Percentiles rank a stretch among this genome's conserved stretches.
Evolutionary conservation across 495 filamentous ascomycete genomes (phyloP).

Genomic region (Aspergillus carlsbadensis): DNA sequence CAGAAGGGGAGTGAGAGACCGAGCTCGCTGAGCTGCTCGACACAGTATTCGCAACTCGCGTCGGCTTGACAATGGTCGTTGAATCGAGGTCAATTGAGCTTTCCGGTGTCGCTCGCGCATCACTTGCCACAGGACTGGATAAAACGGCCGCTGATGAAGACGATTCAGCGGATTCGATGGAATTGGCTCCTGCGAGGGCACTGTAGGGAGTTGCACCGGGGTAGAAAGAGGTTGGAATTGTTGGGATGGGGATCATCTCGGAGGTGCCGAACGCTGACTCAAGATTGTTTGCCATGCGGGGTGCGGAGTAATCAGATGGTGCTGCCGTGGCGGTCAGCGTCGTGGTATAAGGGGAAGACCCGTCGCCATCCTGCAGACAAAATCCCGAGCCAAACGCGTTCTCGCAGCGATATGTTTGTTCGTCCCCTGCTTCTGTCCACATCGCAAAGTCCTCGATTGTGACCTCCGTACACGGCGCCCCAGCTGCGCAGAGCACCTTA

Average conservation of each 20-base stretch:
- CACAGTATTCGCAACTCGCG: neutral
- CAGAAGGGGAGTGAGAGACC: neutral
- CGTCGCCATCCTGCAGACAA: conserved; percentile 37
- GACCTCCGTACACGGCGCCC: conserved; percentile 52
- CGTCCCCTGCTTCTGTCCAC: conserved; percentile 54
- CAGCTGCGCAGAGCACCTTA: conserved; percentile 44
- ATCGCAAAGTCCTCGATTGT: conserved; percentile 55
- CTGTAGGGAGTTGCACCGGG: conserved; percentile 45
- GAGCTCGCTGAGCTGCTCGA: neutral
- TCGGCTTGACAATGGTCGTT: neutral
- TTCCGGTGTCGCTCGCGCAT: too few species aligned
- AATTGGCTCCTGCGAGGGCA: conserved; percentile 14
- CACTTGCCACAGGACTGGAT: neutral
- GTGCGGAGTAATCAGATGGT: conserved; percentile 45
- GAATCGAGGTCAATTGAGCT: neutral
- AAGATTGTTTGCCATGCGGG: conserved; percentile 50
- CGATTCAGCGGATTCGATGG: neutral
- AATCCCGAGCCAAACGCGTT: conserved; percentile 51
- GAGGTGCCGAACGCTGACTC: conserved; percentile 38
- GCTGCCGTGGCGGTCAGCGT: conserved; percentile 38
- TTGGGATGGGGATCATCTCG: conserved; percentile 57
- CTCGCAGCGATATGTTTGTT: conserved; percentile 46
- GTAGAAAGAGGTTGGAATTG: conserved; percentile 54
- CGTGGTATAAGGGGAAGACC: conserved; percentile 25
- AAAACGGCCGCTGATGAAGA: neutral